Base-by-base conservation (phyloP, 805 yeast genomes). In the Kuraishia hungarica region DNA sequence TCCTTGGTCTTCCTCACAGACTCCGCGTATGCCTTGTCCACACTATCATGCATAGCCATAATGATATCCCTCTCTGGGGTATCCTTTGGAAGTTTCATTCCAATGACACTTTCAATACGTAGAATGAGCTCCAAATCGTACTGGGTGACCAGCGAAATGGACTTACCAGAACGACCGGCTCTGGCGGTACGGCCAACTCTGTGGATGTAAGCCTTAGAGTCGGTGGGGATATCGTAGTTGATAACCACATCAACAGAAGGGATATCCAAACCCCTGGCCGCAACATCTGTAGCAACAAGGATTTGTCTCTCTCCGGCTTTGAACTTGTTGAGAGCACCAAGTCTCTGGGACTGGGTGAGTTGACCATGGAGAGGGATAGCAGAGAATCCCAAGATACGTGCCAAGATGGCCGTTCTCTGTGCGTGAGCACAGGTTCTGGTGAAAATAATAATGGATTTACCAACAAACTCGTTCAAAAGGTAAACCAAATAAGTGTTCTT, bases 141-240 rank as follows among this genome's bases (percentile, higher is more conserved):
- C 69, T 94, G 99, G 0, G 98, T 92, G 35, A 91, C 96, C 56
- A 92, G 73, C 1, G 96, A 87, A 19, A 92, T 77, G 2, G 97
- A 88, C 67, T 86, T 87, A 52, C 97, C 97, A 0, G 93, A 82
- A 62, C 91, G 80, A 20, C 97, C 96, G 0, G 96, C 96, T 70
- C 97, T 85, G 1, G 97, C 97, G 13, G 99, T 93, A 82, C 99
- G 89, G 74, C 99, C 99, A 11, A 93, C 96, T 69, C 99, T 78
- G 72, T 94, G 99, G 54, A 94, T 91, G 64, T 89, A 94, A 59
- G 94, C 97, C 65, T 94, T 97, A 2, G 98, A 89, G 65, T 94
- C 97, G 0, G 94, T 91, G 4, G 99, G 99, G 23, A 94, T 82
- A 65, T 94, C 98, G 65, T 81, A 94, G 67, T 94, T 94, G 24